Conservation (phyloP, 441 rosid species). For the Aleurites moluccanus region DNA sequence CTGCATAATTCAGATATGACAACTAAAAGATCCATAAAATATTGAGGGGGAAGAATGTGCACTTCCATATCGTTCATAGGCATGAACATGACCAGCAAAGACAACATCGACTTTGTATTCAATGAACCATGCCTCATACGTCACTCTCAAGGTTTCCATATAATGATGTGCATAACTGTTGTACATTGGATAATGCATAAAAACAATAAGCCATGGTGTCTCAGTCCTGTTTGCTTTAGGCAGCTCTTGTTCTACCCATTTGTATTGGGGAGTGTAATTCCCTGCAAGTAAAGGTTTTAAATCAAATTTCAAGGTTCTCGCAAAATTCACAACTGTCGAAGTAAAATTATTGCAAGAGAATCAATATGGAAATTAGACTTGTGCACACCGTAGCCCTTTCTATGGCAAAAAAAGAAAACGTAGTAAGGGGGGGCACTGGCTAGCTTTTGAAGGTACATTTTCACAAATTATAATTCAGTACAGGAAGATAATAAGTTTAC, state of each 20-base stretch:
- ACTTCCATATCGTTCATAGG: constrained; percentile 71
- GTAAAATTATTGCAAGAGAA: no score
- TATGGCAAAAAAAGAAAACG: no score
- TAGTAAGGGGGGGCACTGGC: no score
- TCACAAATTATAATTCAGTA: no score
- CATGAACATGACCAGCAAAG: constrained; percentile 73
- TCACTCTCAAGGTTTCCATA: constrained; percentile 71
- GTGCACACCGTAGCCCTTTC: no score
- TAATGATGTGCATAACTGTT: constrained; percentile 53
- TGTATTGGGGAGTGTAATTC: constrained; percentile 59
- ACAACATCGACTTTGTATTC: constrained; percentile 56
- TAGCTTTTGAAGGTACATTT: no score
- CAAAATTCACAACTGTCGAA: neutral
- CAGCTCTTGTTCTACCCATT: constrained; percentile 58
- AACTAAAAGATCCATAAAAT: neutral
- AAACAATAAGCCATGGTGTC: constrained; percentile 72
- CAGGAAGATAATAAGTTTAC: no score
- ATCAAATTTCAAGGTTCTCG: neutral
- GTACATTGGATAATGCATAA: constrained; percentile 60
- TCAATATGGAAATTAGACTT: no score
- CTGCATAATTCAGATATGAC: neutral
- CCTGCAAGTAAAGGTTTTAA: constrained; percentile 28
- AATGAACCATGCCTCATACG: constrained; percentile 64
- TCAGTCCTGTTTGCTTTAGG: constrained; percentile 53
- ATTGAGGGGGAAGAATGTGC: neutral